Conservation (phyloP, 139 green algal species). For the Asterochloris erici region DNA sequence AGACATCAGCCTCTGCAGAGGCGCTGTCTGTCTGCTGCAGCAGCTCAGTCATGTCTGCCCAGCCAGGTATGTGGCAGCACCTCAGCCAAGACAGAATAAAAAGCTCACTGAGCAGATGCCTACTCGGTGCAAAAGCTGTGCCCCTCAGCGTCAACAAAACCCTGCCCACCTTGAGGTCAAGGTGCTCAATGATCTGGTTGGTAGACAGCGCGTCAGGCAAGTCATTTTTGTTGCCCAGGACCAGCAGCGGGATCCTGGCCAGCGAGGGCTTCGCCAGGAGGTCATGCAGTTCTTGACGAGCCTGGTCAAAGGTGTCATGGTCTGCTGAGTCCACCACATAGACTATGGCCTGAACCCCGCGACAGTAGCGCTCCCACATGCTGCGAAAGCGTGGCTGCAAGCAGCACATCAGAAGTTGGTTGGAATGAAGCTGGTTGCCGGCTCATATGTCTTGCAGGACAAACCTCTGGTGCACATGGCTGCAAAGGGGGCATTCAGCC, state of each 20-base stretch:
- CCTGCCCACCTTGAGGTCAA: conserved; percentile 78
- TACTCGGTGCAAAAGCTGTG: no score
- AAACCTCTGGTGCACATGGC: no score
- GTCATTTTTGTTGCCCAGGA: conserved; percentile 99
- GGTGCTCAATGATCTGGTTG: conserved; percentile 66
- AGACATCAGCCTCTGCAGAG: neutral
- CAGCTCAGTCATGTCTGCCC: neutral
- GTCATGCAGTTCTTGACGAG: conserved; percentile 57
- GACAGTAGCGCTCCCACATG: conserved; percentile 99
- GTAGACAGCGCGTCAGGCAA: conserved; percentile 72
- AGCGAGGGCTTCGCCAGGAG: conserved; percentile 70
- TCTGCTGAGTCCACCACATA: conserved; percentile 97
- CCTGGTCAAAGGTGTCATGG: conserved; percentile 66
- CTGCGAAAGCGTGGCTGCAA: conserved; percentile 87
- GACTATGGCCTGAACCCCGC: conserved; percentile 94
- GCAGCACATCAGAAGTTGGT: neutral
- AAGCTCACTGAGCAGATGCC: no score
- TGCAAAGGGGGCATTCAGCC: neutral
- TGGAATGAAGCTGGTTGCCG: neutral
- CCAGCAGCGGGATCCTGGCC: conserved; percentile 87
- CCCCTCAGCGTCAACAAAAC: no score
- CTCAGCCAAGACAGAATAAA: neutral
- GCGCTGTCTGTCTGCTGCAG: neutral
- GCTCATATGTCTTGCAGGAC: neutral
- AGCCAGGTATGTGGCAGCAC: neutral